Percentiles rank a stretch among this genome's conserved stretches.
phyloP scores from a whole-genome alignment of 2,329 filamentous ascomycete species.

The Aspergillus ochraceoroseus region DNA sequence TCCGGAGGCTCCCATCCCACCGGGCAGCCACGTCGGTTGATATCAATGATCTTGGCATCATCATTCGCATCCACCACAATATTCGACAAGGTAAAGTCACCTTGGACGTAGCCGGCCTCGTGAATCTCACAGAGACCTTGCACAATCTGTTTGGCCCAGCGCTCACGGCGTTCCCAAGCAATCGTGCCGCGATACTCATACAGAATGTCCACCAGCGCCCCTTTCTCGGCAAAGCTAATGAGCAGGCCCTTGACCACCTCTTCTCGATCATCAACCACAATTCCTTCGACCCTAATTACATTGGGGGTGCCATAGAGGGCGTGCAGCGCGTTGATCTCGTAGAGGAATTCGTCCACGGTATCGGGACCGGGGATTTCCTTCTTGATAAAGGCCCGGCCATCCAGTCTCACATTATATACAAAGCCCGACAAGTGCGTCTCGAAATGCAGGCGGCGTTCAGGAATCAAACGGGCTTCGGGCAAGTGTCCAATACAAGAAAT shows the following conservation, averaged over 20 bases:
- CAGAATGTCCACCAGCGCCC: slow-evolving; percentile 83
- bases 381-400: slow-evolving; percentile 72
- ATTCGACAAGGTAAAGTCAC: slow-evolving; percentile 94
- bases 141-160: slow-evolving; percentile 89
- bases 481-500: slow-evolving; percentile 70
- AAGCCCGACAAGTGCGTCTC: slow-evolving; percentile 94
- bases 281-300: slow-evolving; percentile 80
- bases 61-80: slow-evolving; percentile 84
- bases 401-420: slow-evolving; percentile 82
- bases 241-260: slow-evolving; percentile 79
- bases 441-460: slow-evolving; percentile 73
- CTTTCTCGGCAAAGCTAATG: slow-evolving; percentile 80
- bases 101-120: slow-evolving; percentile 92
- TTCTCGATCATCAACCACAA: slow-evolving; percentile 74
- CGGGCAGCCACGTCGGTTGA: slow-evolving; percentile 93
- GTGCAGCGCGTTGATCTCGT: slow-evolving; percentile 93
- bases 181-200: slow-evolving; percentile 66
- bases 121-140: slow-evolving; percentile 87
- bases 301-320: slow-evolving; percentile 65
- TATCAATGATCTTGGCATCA: slow-evolving; percentile 95
- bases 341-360: slow-evolving; percentile 91
- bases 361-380: slow-evolving; percentile 97
- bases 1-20: slow-evolving; percentile 98
- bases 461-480: slow-evolving; percentile 46
- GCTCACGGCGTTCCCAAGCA: slow-evolving; percentile 68